Evolutionary conservation across 257 asterid species (phyloP).

Genomic region (Nicotiana attenuata): DNA sequence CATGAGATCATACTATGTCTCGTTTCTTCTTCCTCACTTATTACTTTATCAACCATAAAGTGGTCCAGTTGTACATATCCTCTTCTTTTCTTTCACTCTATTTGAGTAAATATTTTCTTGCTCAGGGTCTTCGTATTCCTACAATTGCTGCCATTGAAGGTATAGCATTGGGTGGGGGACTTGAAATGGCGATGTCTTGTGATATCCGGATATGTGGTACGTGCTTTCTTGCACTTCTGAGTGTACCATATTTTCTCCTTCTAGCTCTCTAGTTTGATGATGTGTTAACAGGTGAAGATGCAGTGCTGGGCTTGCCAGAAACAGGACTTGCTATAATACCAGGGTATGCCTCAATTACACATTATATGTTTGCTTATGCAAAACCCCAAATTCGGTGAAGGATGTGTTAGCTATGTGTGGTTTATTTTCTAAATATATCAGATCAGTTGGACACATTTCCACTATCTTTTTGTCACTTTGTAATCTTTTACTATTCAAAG

Average conservation of each 20-base stretch:
- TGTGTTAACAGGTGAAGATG: constrained; percentile 63
- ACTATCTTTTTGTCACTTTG: neutral
- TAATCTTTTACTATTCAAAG: constrained; percentile 3
- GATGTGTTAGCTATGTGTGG: neutral
- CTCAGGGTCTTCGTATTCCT: constrained; percentile 70
- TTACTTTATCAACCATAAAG: neutral
- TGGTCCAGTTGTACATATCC: neutral
- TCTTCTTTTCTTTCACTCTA: neutral
- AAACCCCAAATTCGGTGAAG: neutral
- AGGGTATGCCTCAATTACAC: constrained; percentile 43
- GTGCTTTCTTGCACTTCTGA: constrained; percentile 11
- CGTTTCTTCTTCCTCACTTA: neutral
- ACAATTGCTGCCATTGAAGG: constrained; percentile 95
- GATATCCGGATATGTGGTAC: constrained; percentile 92
- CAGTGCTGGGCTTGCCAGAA: constrained; percentile 84
- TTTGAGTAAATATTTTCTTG: constrained; percentile 12
- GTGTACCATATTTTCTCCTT: neutral
- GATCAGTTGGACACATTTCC: neutral
- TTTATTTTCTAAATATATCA: neutral
- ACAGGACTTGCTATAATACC: constrained; percentile 97
- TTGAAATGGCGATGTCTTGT: constrained; percentile 94
- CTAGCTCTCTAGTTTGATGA: constrained; percentile 12
- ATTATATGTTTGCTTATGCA: constrained; percentile 4
- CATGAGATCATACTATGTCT: neutral
- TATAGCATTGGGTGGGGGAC: constrained; percentile 89